These are phyloP conservation scores for Debaryomyces hansenii DNA, from an alignment of 805 yeast species.

Conservation along the genomic window DNA sequence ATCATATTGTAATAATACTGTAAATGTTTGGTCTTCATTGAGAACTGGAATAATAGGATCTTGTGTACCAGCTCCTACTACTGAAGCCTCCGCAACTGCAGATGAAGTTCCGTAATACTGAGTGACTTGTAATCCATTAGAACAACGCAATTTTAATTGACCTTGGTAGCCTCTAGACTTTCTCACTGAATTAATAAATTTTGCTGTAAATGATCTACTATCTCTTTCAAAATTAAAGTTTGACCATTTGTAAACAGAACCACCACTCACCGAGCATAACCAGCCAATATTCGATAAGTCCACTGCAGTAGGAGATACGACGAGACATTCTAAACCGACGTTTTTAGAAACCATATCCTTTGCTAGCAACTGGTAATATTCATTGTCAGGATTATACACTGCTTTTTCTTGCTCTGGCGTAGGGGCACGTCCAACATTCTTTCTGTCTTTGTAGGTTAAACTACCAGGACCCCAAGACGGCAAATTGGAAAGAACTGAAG, in stretches of 20 bases:
- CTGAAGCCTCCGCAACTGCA: conserved; percentile 20
- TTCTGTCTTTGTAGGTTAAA: conserved; percentile 45
- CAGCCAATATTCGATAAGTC: conserved; percentile 75
- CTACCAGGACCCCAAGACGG: conserved; percentile 85
- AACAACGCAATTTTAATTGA: conserved; percentile 79
- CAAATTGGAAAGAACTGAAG: conserved; percentile 61
- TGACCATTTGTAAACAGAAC: conserved; percentile 62
- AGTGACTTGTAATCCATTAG: conserved; percentile 80
- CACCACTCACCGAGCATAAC: conserved; percentile 71
- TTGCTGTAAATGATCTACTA: conserved; percentile 61
- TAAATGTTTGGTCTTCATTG: conserved; percentile 61
- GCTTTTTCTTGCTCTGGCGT: conserved; percentile 47
- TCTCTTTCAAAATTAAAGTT: conserved; percentile 69
- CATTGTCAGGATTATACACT: conserved; percentile 57
- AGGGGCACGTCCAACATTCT: conserved; percentile 39
- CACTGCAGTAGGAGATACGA: conserved; percentile 60
- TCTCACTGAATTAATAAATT: conserved; percentile 52
- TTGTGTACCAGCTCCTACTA: conserved; percentile 32
- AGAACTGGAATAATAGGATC: conserved; percentile 76
- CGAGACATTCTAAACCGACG: conserved; percentile 76
- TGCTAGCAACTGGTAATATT: conserved; percentile 61
- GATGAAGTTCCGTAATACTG: conserved; percentile 64
- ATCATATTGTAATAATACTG: conserved; percentile 74
- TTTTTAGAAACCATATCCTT: conserved; percentile 54
- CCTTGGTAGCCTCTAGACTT: conserved; percentile 73